These are phyloP conservation scores for Bothriochloa decipiens DNA, from an alignment of 176 grass and related monocot species.

Conservation along the genomic window DNA sequence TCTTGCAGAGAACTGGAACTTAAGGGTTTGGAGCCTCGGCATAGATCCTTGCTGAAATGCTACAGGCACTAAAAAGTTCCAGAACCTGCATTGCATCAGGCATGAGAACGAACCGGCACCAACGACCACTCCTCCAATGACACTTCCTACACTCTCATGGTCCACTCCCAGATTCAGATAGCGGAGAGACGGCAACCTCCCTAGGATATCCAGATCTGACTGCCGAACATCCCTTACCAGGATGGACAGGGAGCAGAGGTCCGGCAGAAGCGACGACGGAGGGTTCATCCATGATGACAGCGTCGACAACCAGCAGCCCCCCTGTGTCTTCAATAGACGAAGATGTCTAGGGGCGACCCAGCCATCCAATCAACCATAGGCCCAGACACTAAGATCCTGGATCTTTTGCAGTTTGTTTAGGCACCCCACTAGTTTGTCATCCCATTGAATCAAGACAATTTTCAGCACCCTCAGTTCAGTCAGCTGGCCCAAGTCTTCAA, in stretches of 20 bases:
- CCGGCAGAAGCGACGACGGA: not conserved
- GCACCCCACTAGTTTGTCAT: not conserved
- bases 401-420: not conserved
- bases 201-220: not conserved
- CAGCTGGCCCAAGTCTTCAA: not conserved
- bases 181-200: not conserved
- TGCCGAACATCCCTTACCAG: not conserved
- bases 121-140: not conserved
- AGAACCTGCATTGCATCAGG: fast-evolving
- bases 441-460: too few relatives aligned
- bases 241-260: not conserved
- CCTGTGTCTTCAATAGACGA: fast-evolving
- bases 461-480: not conserved
- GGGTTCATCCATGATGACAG: not conserved
- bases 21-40: not conserved
- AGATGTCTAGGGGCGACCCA: not conserved
- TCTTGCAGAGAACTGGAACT: too few relatives aligned
- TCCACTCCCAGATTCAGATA: too few relatives aligned
- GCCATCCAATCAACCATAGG: not conserved
- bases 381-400: too few relatives aligned
- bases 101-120: not conserved
- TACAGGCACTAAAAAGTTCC: not conserved
- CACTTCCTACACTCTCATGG: not conserved
- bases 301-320: not conserved
- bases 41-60: not conserved